These are phyloP conservation scores for Nannochloropsis oceanica DNA, from an alignment of 108 stramenopile genomes.

Conservation along the genomic window DNA sequence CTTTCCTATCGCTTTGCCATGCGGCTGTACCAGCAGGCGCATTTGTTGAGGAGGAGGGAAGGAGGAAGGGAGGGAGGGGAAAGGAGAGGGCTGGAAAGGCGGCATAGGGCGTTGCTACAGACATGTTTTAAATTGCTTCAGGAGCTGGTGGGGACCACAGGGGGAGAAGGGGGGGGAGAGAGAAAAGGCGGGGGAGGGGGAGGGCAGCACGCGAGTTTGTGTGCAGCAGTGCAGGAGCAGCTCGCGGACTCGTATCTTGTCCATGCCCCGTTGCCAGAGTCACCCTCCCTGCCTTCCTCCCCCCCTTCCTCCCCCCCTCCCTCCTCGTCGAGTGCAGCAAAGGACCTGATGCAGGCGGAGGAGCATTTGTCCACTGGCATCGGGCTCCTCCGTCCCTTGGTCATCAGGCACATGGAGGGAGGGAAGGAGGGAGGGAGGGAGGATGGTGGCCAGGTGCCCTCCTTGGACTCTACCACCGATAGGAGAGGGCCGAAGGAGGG, in stretches of 20 bases:
- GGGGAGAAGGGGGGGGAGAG: too few relatives aligned
- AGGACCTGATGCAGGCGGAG: too few relatives aligned
- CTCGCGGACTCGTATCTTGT: slow-evolving; percentile 24
- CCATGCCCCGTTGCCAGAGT: too few relatives aligned
- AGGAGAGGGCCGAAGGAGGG: too few relatives aligned
- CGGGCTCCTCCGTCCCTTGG: not conserved
- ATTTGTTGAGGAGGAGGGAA: not conserved
- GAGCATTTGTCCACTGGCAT: too few relatives aligned
- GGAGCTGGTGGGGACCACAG: slow-evolving; percentile 24
- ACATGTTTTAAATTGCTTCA: slow-evolving; percentile 10
- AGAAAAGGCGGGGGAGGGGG: not conserved
- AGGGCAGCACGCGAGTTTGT: slow-evolving; percentile 22
- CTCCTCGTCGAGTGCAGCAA: too few relatives aligned
- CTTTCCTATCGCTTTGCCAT: slow-evolving; percentile 30
- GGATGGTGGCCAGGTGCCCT: not conserved
- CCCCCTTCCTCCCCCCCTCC: too few relatives aligned
- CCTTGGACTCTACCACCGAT: too few relatives aligned
- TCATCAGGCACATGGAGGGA: not conserved
- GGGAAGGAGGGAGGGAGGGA: not conserved
- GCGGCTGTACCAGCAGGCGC: slow-evolving; percentile 19
- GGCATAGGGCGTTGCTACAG: slow-evolving; percentile 19
- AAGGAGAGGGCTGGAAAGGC: slow-evolving; percentile 3
- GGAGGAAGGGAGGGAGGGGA: not conserved
- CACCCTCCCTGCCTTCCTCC: too few relatives aligned
- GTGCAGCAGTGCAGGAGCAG: slow-evolving; percentile 29